phyloP scores from a whole-genome alignment of 768 basidiomycete species.

The Omphalotus guepiniiformis region DNA sequence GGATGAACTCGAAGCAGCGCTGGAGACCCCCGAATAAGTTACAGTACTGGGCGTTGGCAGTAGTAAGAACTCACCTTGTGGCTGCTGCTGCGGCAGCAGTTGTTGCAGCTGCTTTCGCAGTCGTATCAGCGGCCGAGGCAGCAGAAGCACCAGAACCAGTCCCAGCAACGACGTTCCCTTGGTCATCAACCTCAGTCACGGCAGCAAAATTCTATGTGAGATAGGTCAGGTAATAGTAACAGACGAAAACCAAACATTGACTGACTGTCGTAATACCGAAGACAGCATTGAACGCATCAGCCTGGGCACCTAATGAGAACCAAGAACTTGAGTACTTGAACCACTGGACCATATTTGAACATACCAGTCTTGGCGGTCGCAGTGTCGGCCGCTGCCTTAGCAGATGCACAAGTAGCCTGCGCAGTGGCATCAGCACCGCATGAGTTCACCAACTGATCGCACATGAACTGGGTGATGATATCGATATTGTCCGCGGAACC shows the following conservation, averaged over 20 bases:
- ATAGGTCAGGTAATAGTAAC: too few relatives aligned
- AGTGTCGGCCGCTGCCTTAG: constrained; percentile 31
- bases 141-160: constrained; percentile 13
- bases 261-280: neutral
- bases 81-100: too few relatives aligned
- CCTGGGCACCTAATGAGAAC: too few relatives aligned
- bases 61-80: too few relatives aligned
- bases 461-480: constrained; percentile 54
- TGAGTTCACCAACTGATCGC: constrained; percentile 46
- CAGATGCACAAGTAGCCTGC: constrained; percentile 41
- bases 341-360: too few relatives aligned
- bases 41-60: too few relatives aligned
- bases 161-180: constrained; percentile 18
- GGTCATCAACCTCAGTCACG: constrained; percentile 22
- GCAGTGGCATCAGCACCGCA: constrained; percentile 54
- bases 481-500: constrained; percentile 54
- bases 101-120: too few relatives aligned
- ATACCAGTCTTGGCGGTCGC: too few relatives aligned
- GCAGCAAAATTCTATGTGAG: too few relatives aligned
- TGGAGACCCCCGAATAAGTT: too few relatives aligned
- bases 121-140: constrained; percentile 9
- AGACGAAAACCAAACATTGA: too few relatives aligned
- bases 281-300: neutral
- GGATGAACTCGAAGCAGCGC: too few relatives aligned
- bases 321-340: constrained; percentile 33